Evolutionary conservation across 164 flowering plant genomes (phyloP).

Genomic region (Tetracentron sinense): DNA sequence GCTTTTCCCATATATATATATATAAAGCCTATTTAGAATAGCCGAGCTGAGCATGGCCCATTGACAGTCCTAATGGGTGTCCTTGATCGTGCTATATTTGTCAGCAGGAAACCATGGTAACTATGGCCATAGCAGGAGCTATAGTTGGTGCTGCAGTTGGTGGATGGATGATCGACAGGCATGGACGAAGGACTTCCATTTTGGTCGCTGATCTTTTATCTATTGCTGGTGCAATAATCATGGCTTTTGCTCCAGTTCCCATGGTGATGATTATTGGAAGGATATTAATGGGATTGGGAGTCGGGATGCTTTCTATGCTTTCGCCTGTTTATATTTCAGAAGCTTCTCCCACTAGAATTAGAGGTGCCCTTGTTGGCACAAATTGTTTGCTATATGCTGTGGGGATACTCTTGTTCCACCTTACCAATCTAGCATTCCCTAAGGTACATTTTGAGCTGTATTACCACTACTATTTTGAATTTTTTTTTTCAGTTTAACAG

Average conservation of each 20-base stretch:
- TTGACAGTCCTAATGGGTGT: too few species aligned
- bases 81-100: too few species aligned
- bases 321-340: constrained; percentile 13
- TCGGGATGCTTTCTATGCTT: constrained; percentile 11
- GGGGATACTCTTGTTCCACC: neutral
- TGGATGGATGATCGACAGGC: neutral
- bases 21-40: too few species aligned
- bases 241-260: neutral
- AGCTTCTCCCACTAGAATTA: constrained; percentile 11
- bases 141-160: constrained; percentile 1
- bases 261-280: neutral
- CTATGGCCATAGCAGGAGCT: neutral
- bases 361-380: constrained; percentile 13
- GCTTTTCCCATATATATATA: too few species aligned
- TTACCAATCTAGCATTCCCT: neutral
- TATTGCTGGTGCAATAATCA: constrained; percentile 1
- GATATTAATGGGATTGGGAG: neutral
- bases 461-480: neutral
- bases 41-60: too few species aligned
- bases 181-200: neutral
- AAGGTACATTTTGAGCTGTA: too few species aligned
- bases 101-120: neutral
- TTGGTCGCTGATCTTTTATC: neutral
- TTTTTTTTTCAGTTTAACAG: neutral
- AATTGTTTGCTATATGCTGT: constrained; percentile 7